Percentiles rank a stretch among this genome's conserved stretches.
Evolutionary conservation across 495 filamentous ascomycete genomes (phyloP).

Genomic region (Penicillium argentinense): DNA sequence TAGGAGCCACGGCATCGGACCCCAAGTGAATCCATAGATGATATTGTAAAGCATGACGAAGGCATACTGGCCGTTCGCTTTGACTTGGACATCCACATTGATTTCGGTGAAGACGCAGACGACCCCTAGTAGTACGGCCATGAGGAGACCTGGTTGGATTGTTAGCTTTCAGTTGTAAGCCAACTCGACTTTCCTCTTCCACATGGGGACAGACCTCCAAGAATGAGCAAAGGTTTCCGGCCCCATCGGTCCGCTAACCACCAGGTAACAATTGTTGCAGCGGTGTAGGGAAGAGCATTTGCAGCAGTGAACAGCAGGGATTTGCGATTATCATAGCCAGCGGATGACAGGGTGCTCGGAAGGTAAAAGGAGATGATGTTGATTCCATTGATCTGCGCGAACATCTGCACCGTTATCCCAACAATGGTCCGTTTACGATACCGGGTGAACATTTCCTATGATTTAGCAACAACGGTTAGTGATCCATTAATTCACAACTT

Average conservation of each 20-base stretch:
- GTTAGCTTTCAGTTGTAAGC: too few species aligned
- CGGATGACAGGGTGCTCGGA: conserved; percentile 25
- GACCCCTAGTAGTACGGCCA: conserved; percentile 24
- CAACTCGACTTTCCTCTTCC: too few species aligned
- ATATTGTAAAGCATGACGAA: conserved; percentile 35
- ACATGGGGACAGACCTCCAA: too few species aligned
- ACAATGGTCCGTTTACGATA: conserved; percentile 33
- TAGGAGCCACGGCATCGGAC: conserved; percentile 71
- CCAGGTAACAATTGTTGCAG: conserved; percentile 29
- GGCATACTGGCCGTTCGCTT: conserved; percentile 29
- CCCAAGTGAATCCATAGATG: conserved; percentile 54
- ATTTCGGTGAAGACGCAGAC: conserved; percentile 30
- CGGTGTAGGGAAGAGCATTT: conserved; percentile 31
- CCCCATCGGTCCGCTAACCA: conserved; percentile 37
- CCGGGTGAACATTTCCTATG: conserved; percentile 35
- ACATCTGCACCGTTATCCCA: conserved; percentile 34
- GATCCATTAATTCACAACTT: too few species aligned
- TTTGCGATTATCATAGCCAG: conserved; percentile 28
- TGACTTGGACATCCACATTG: conserved; percentile 11
- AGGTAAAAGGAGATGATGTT: conserved; percentile 38
- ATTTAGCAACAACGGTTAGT: too few species aligned
- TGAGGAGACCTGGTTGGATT: too few species aligned
- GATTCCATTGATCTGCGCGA: conserved; percentile 36
- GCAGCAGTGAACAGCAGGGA: conserved; percentile 27
- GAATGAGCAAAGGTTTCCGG: conserved; percentile 38